Evolutionary conservation across 169 alveolate species (phyloP), one percentile per base, ranked within the genome.

Genomic region (Cryptosporidium parvum): DNA sequence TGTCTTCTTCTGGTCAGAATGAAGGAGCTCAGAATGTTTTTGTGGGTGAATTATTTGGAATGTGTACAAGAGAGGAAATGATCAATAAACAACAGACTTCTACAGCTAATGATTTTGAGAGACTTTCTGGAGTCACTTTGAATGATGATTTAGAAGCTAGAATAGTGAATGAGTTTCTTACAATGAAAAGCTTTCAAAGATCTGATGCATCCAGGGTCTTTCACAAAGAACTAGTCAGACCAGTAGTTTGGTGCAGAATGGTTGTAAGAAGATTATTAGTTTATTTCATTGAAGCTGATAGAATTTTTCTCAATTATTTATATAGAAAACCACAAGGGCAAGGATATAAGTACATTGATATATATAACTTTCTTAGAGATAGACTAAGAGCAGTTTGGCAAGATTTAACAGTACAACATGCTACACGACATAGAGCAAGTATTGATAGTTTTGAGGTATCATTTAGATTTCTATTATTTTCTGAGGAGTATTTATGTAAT

Each of bases 361-460:
- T 95, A 26, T 95, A 94, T 86, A 94, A 95, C 92, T 95, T 95
- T 72, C 69, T 95, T 29, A 59, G 97, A 42, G 97, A 95, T 86
- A 68, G 97, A 26, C 71, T 95, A n/a, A 84, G 97, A 42, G 95
- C 96, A 23, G 91, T 93, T 3, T 94, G 97, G 97, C 97, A 95
- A 84, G 97, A 95, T 71, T 87, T 95, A 35, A 95, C 97, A 3
- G 97, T 94, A 39, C 97, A 95, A 85, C 97, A 93, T 69, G 95
- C 95, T 42, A 70, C 94, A 10, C 93, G 92, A 53, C 96, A 95
- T 58, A 92, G 97, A 37, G 96, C 95, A 29, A 91, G 92, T 52
- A 94, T 95, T 65, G 97, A 95, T 85, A 73, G 94, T 33, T 92
- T 93, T 29, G 97, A 95, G 92, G 91, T 95, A 3, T 93, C 95